Percentiles rank a stretch among this genome's conserved stretches.
These are phyloP conservation scores for Ensete glaucum DNA, from an alignment of 176 grass and related monocot genomes.

Conservation along the genomic window DNA sequence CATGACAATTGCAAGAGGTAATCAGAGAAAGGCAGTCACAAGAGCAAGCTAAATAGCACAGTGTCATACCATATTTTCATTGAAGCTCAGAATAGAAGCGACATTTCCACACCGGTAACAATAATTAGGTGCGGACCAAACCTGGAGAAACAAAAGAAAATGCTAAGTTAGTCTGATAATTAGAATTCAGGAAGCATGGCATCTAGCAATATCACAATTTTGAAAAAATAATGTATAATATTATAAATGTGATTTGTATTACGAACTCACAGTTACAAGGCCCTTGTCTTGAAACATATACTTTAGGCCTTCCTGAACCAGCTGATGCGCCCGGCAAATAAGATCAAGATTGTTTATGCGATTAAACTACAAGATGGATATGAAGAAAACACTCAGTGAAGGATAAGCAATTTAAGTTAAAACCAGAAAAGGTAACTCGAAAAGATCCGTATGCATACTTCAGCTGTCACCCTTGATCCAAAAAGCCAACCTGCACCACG, in stretches of 20 bases:
- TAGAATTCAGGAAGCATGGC: background rate
- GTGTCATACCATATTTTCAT: constrained; percentile 76
- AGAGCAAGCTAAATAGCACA: background rate
- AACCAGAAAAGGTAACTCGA: background rate
- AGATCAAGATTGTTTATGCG: constrained; percentile 87
- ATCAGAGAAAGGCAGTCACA: background rate
- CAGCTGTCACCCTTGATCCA: constrained; percentile 85
- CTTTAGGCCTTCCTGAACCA: constrained; percentile 95
- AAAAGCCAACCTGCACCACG: constrained; percentile 98
- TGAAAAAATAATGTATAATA: background rate
- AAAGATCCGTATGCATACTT: constrained; percentile 31
- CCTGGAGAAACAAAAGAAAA: constrained; percentile 39
- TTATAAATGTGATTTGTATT: background rate
- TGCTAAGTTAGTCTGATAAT: background rate
- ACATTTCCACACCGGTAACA: constrained; percentile 99
- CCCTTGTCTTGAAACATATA: constrained; percentile 99
- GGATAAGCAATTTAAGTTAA: background rate
- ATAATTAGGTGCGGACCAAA: constrained; percentile 99
- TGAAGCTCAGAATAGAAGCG: constrained; percentile 98
- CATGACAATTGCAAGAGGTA: background rate
- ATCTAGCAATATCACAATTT: background rate
- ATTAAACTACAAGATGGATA: constrained; percentile 56
- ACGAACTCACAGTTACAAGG: constrained; percentile 84
- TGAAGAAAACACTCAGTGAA: background rate
- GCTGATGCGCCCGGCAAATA: constrained; percentile 91